Evolutionary conservation across 768 basidiomycete genomes (phyloP).

Genomic region (Boletus subcaerulescens): DNA sequence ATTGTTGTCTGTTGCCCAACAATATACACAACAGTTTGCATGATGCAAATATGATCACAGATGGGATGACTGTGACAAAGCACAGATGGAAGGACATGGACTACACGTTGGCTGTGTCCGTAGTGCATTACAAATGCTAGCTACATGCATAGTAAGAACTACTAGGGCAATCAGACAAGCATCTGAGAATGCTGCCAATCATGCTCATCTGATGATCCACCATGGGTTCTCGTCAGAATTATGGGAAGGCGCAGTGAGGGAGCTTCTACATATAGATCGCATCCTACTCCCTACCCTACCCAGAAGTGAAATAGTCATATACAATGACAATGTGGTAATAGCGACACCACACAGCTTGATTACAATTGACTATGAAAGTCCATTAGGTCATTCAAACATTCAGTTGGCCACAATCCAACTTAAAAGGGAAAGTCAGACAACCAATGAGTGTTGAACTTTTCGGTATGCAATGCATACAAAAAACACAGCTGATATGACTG

Average conservation of each 20-base stretch:
- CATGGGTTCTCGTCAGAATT: neutral
- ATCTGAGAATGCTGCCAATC: no score
- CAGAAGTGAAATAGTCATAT: neutral
- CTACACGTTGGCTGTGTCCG: no score
- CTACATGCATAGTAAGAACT: no score
- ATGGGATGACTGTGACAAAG: neutral
- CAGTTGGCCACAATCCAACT: neutral
- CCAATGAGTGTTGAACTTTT: neutral
- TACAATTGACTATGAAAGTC: neutral
- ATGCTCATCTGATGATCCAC: neutral
- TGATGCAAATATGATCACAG: neutral
- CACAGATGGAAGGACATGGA: neutral
- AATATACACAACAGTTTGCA: neutral
- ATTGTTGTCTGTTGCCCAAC: neutral
- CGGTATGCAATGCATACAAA: neutral
- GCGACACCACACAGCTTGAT: neutral
- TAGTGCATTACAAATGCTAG: no score
- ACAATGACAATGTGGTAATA: neutral
- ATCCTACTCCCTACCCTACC: neutral
- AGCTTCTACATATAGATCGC: neutral
- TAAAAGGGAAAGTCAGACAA: neutral
- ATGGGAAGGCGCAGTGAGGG: neutral
- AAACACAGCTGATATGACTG: rapidly evolving
- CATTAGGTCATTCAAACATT: rapidly evolving
- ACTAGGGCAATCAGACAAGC: no score